Evolutionary conservation across 768 basidiomycete species (phyloP), one percentile per base, ranked within the genome.

Genomic region (Psilocybe subaeruginosa): DNA sequence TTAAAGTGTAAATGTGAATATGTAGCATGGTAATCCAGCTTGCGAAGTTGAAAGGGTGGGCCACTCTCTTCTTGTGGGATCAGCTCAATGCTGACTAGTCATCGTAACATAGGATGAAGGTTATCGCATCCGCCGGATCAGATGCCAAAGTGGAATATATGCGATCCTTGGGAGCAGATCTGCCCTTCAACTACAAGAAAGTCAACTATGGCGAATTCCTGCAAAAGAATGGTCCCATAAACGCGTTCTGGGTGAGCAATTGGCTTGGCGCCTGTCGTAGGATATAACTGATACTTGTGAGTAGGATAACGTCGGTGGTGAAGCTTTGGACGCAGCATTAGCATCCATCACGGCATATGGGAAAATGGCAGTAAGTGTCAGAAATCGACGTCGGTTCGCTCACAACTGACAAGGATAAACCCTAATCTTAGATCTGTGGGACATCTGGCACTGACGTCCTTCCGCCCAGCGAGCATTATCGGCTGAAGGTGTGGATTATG

Each of bases 101-200:
- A 14, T 27, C 23, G 8, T 4, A 12, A 9, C 14, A 55, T 19
- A 54, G 59, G 4, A 67, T 80, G 30, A 88, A 86, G 63, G 90
- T 92, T 43, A 88, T 92, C 50, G 88, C 85, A 0, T 88, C 86
- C 0, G 86, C 88, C 0, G 89, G 91, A 0, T 82, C 84, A 0
- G 88, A 91, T 16, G 85, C 88, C 45, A 91, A 93, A 72, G 87
- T 92, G 3, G 71, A 76, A 5, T 89, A 81, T 64, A 70, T 88
- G 71, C 79, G 78, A 53, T 77, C 78, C 1, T 63, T 89, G 16
- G 90, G 89, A 0, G 84, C 85, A 0, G 89, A 92, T 64, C 79
- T 87, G 5, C 84, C 80, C 0, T 90, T 90, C 77, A 89, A 91
- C 72, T 91, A 89, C 73, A 89, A 92, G 78, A 90, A 80, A 0